phyloP scores from a whole-genome alignment of 1,284 basidiomycete species.

The Rhodotorula sp. region DNA sequence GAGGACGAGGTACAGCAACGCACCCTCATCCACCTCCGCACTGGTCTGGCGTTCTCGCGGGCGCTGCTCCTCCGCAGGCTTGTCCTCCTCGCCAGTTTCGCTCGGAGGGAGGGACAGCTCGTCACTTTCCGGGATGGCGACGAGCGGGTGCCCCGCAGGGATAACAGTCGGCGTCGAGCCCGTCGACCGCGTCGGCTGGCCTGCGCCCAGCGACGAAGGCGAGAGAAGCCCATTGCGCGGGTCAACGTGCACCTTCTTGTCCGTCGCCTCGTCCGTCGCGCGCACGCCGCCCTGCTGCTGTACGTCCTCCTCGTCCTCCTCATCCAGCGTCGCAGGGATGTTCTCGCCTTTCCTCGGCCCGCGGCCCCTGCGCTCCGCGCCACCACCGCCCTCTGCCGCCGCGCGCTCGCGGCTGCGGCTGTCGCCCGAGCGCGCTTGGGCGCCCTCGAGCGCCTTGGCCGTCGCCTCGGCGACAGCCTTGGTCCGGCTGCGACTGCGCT shows the following conservation, averaged over 20 bases:
- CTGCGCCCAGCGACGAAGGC: neutral
- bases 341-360: neutral
- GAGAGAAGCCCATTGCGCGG: neutral
- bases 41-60: neutral
- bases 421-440: slow-evolving; percentile 6
- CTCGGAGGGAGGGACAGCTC: slow-evolving; percentile 26
- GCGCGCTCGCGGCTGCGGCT: slow-evolving; percentile 13
- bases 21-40: neutral
- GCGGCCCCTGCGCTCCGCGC: neutral
- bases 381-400: neutral
- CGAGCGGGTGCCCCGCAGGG: slow-evolving; percentile 20
- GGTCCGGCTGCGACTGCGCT: neutral
- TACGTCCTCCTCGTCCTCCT: neutral
- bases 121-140: slow-evolving; percentile 37
- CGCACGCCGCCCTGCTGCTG: too few species aligned
- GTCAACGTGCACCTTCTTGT: neutral
- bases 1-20: neutral
- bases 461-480: slow-evolving; percentile 22
- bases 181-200: neutral
- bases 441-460: slow-evolving; percentile 20
- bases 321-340: slow-evolving; percentile 27
- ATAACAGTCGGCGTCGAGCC: slow-evolving; percentile 23
- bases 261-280: neutral
- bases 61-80: neutral
- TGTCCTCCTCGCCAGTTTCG: neutral